Base-by-base conservation (phyloP, 768 basidiomycete genomes). In the Russula foetens region DNA sequence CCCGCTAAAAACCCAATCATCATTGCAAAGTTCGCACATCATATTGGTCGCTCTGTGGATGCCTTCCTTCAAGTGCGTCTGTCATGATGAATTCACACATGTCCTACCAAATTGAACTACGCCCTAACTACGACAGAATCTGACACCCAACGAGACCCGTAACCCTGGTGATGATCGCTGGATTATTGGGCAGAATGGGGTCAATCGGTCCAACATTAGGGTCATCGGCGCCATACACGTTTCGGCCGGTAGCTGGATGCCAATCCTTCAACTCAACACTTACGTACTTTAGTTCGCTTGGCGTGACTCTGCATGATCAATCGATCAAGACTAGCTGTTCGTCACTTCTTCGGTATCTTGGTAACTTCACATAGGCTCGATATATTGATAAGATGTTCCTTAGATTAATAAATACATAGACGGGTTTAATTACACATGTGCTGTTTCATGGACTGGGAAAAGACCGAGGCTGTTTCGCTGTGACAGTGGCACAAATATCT, bases 201-300 rank as follows among this genome's bases (percentile, higher is more conserved):
- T 63, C 12, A n/a, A 50, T 8, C 59, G 19, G 8, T 2, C 35
- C 43, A 38, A 35, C 26, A 63, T 60, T 23, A 61, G 41, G 23
- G 21, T 63, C 5, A 60, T 63, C 21, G 62, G 62, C 7, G 59
- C 53, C 17, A 46, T 63, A 3, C 59, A 63, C 12, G 62, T 60
- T 31, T 63, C 62, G 4, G 47, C 53, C 8, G 62, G 62, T 14
- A 43, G 59, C 9, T 63, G 62, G 62, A 63, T 63, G 62, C 62
- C 62, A 11, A 63, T 63, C 24, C 59, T 63, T 35, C 61, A 62
- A 29, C 51, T 58, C 14, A 29, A 17, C 17, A 14, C 7, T 28
- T 62, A 43, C n/a, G 26, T 62, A 1, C 19, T 48, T 28, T 62
- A 47, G 45, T 26, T 5, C 33, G n/a, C n/a, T 26, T 4, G 7